Conservation (phyloP, 2,329 filamentous ascomycete species). For the Diplodia seriata region DNA sequence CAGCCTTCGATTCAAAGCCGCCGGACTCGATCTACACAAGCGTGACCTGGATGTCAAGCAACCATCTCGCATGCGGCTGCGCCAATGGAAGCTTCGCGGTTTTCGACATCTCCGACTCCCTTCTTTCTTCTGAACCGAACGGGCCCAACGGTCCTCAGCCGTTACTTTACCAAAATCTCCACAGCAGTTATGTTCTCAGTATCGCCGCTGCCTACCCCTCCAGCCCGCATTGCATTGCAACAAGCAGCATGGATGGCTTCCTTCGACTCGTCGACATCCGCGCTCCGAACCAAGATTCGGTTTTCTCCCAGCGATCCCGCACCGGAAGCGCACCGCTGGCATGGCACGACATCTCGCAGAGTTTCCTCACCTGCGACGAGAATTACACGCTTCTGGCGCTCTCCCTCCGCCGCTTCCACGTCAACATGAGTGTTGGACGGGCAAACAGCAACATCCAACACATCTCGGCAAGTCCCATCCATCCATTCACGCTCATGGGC, state of each 20-base stretch:
- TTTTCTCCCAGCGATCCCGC: conserved; percentile 57
- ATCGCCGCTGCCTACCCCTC: conserved; percentile 61
- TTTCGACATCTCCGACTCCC: conserved; percentile 55
- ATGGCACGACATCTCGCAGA: conserved; percentile 64
- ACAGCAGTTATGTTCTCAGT: conserved; percentile 57
- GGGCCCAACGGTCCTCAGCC: conserved; percentile 42
- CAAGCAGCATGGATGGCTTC: conserved; percentile 63
- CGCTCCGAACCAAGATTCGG: conserved; percentile 53
- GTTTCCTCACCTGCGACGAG: conserved; percentile 63
- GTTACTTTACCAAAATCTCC: conserved; percentile 52
- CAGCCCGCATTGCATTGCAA: conserved; percentile 59
- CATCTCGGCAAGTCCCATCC: conserved; percentile 59
- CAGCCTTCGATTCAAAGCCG: conserved; percentile 59
- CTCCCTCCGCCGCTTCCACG: conserved; percentile 61
- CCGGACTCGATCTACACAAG: conserved; percentile 63
- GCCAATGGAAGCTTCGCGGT: conserved; percentile 64
- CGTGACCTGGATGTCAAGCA: conserved; percentile 63
- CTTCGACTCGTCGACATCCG: conserved; percentile 62
- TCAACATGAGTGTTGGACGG: conserved; percentile 49
- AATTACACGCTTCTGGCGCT: conserved; percentile 58
- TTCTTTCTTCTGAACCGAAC: conserved; percentile 44
- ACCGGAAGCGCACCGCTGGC: conserved; percentile 56
- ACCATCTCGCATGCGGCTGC: conserved; percentile 61
- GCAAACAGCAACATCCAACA: conserved; percentile 49
- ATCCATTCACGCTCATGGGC: conserved; percentile 62